These are phyloP conservation scores for Globisporangium polare DNA, from an alignment of 352 stramenopile species.

Conservation along the genomic window DNA sequence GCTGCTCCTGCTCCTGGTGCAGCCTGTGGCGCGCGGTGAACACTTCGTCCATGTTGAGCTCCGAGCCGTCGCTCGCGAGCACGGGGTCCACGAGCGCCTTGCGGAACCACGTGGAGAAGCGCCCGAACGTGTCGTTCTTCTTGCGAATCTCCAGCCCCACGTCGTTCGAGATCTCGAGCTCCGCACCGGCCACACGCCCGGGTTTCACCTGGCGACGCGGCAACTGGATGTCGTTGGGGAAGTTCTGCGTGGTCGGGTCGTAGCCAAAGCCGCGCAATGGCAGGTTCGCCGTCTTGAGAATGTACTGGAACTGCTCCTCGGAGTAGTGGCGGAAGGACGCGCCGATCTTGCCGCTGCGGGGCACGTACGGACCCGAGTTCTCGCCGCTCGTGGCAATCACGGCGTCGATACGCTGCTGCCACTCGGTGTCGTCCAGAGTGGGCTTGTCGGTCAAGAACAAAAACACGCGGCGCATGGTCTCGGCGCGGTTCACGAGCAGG, in stretches of 20 bases:
- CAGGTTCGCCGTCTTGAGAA: slow-evolving; percentile 70
- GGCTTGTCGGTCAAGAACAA: slow-evolving; percentile 62
- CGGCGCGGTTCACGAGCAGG: slow-evolving; percentile 70
- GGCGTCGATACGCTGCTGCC: slow-evolving; percentile 62
- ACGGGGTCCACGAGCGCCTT: slow-evolving; percentile 72
- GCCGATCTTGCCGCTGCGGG: slow-evolving; percentile 82
- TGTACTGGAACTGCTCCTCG: slow-evolving; percentile 80
- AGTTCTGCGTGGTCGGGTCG: slow-evolving; percentile 74
- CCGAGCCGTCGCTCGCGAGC: slow-evolving; percentile 68
- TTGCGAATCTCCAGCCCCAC: slow-evolving; percentile 64
- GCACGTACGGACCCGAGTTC: slow-evolving; percentile 73
- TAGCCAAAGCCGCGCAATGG: slow-evolving; percentile 86
- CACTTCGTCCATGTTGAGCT: slow-evolving; percentile 86
- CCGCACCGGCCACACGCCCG: slow-evolving; percentile 34
- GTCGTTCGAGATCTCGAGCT: slow-evolving; percentile 66
- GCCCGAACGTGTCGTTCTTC: slow-evolving; percentile 73
- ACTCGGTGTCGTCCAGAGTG: slow-evolving; percentile 74
- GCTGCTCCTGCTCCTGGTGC: slow-evolving; percentile 15
- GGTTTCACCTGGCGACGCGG: slow-evolving; percentile 82
- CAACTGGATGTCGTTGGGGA: slow-evolving; percentile 62
- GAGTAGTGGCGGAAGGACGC: slow-evolving; percentile 82
- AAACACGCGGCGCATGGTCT: slow-evolving; percentile 79
- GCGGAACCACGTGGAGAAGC: slow-evolving; percentile 78
- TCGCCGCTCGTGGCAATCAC: slow-evolving; percentile 55
- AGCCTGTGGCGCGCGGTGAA: slow-evolving; percentile 37